A percentile compares a stretch with the other conserved stretches of the same genome.
Evolutionary conservation across 2,329 filamentous ascomycete genomes (phyloP).

Genomic region (Talaromyces sp.): DNA sequence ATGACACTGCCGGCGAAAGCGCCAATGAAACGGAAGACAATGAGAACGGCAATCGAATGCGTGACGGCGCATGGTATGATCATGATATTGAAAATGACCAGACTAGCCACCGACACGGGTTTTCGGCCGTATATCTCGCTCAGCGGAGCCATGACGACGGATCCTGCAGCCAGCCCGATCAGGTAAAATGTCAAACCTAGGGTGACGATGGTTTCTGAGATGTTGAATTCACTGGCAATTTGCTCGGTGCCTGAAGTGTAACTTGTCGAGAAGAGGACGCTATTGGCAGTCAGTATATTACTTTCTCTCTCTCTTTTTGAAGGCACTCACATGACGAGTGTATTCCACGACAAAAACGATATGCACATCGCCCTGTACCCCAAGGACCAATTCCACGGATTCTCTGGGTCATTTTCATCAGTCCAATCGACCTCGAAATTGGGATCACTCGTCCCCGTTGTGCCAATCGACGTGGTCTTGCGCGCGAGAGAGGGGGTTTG

Average conservation of each 20-base stretch:
- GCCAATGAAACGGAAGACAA: constrained; percentile 21
- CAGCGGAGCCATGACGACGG: constrained; percentile 20
- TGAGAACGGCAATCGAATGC: constrained; percentile 48
- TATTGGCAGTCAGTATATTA: constrained; percentile 16
- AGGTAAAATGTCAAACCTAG: constrained; percentile 12
- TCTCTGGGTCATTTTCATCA: constrained; percentile 46
- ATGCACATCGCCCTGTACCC: constrained; percentile 54
- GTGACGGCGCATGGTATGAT: constrained; percentile 12
- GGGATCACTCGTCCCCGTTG: constrained; percentile 44
- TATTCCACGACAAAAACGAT: constrained; percentile 53
- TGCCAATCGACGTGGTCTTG: constrained; percentile 41
- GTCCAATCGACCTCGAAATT: constrained; percentile 72
- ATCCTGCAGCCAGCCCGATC: constrained; percentile 13
- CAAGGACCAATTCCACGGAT: constrained; percentile 56
- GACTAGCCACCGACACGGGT: constrained; percentile 41
- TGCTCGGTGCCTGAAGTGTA: constrained; percentile 70
- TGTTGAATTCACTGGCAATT: constrained; percentile 53
- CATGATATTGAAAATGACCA: constrained; percentile 50
- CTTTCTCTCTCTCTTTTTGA: background rate
- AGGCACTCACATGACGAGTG: constrained; percentile 46
- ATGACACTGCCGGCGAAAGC: constrained; percentile 20
- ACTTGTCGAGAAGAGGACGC: constrained; percentile 69
- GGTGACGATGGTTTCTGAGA: constrained; percentile 39
- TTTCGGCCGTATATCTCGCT: constrained; percentile 22
- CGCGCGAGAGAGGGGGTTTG: constrained; percentile 22